A percentile compares a stretch with the other conserved stretches of the same genome.
These are phyloP conservation scores for Entomortierella chlamydospora DNA, from an alignment of 192 early-diverging fungal genomes.

Conservation along the genomic window DNA sequence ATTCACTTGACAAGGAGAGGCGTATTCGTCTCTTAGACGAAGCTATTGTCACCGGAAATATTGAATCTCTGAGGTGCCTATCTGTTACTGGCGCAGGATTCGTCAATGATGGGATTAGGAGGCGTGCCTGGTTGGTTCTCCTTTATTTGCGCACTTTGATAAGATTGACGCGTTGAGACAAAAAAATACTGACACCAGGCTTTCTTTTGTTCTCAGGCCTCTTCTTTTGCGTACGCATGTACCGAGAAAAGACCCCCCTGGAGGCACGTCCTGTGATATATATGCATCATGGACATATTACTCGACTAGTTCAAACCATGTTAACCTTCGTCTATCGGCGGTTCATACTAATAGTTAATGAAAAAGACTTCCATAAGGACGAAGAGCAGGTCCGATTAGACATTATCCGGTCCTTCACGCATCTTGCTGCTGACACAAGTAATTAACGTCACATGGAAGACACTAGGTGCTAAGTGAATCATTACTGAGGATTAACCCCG, in stretches of 20 bases:
- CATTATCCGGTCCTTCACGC: slow-evolving; percentile 59
- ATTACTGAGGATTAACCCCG: neutral
- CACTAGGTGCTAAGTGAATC: neutral
- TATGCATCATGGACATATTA: neutral
- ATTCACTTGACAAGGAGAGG: slow-evolving; percentile 33
- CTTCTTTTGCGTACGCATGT: slow-evolving; percentile 53
- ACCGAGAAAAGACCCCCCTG: neutral
- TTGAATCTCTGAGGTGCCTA: slow-evolving; percentile 28
- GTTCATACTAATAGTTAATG: neutral
- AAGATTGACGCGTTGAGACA: neutral
- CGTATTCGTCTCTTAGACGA: slow-evolving; percentile 58
- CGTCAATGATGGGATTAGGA: slow-evolving; percentile 58
- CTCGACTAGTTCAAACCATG: neutral
- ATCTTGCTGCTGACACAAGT: slow-evolving; percentile 51
- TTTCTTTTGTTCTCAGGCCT: slow-evolving; percentile 61
- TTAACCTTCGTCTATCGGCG: neutral
- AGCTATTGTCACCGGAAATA: slow-evolving; percentile 50
- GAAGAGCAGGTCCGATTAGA: slow-evolving; percentile 63
- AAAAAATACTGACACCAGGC: neutral
- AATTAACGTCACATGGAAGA: neutral
- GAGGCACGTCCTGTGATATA: neutral
- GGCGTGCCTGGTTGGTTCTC: slow-evolving; percentile 55
- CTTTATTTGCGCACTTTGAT: neutral
- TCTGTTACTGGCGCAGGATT: slow-evolving; percentile 55
- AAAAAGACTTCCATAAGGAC: slow-evolving; percentile 54